Conservation (phyloP, 306 rosid species). For the Senna siamea region DNA sequence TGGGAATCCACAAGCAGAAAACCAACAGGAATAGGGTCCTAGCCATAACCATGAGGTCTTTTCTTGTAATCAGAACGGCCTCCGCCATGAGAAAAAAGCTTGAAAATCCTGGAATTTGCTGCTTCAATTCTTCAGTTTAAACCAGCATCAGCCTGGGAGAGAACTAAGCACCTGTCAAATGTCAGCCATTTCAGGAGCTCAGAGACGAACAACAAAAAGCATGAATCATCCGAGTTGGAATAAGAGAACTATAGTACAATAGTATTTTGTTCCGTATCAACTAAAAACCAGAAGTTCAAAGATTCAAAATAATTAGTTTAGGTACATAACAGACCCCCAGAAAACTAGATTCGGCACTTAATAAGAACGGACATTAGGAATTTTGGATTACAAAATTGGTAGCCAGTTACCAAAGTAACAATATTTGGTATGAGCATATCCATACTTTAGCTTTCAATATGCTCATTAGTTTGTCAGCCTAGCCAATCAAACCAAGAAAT, state of each 20-base stretch:
- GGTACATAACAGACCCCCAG: conserved; percentile 24
- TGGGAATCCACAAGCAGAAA: conserved; percentile 56
- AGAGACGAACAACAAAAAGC: too few relatives aligned
- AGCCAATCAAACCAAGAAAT: conserved; percentile 31
- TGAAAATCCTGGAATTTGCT: conserved; percentile 11
- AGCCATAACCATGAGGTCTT: conserved; percentile 27
- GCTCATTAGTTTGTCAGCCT: conserved; percentile 11
- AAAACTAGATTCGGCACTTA: conserved; percentile 41
- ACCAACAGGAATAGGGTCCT: conserved; percentile 44
- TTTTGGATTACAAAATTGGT: conserved; percentile 17
- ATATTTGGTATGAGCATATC: conserved; percentile 21
- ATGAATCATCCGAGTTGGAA: too few relatives aligned
- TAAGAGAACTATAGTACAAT: too few relatives aligned
- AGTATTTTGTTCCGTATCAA: not conserved
- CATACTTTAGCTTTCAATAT: conserved; percentile 18
- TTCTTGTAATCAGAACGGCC: conserved; percentile 38
- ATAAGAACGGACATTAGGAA: conserved; percentile 7
- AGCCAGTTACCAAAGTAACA: conserved; percentile 37
- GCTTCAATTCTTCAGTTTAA: conserved; percentile 33
- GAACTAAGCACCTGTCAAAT: conserved; percentile 42
- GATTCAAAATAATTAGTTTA: conserved; percentile 32
- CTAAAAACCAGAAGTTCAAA: conserved; percentile 25
- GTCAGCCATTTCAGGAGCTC: too few relatives aligned
- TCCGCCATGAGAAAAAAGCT: conserved; percentile 39
- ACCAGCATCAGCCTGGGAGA: conserved; percentile 35